These are phyloP conservation scores for Boechera stricta DNA, from an alignment of 345 rosid species.

Conservation along the genomic window DNA sequence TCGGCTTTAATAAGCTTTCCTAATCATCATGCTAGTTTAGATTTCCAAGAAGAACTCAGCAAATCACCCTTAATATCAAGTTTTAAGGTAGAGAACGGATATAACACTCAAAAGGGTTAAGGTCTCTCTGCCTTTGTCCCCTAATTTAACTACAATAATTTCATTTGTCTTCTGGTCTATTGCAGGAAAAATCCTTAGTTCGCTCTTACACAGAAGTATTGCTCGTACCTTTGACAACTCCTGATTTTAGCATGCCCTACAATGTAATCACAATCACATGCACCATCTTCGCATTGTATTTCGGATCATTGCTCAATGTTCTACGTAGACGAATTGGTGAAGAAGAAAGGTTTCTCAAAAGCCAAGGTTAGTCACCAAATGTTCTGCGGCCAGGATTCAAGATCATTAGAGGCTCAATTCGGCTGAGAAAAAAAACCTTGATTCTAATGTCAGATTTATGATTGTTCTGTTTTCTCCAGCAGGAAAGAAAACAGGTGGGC, in stretches of 20 bases:
- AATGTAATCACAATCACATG: constrained; percentile 96
- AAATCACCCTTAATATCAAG: constrained; percentile 61
- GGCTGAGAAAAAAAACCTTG: neutral
- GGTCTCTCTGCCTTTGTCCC: neutral
- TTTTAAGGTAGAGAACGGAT: constrained; percentile 57
- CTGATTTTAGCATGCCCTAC: constrained; percentile 99
- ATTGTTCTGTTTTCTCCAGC: constrained; percentile 50
- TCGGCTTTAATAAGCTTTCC: constrained; percentile 91
- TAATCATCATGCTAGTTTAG: constrained; percentile 54
- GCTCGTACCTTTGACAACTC: constrained; percentile 90
- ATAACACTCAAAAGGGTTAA: neutral
- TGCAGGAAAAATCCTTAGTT: constrained; percentile 71
- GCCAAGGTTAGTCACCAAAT: constrained; percentile 58
- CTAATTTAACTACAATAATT: neutral
- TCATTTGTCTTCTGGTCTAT: constrained; percentile 31
- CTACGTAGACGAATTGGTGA: constrained; percentile 71
- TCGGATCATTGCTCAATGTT: constrained; percentile 89
- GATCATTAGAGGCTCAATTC: neutral
- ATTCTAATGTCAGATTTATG: constrained; percentile 6
- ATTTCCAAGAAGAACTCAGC: constrained; percentile 49
- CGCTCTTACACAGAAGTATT: constrained; percentile 87
- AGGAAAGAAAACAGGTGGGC: constrained; percentile 50
- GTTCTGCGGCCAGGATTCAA: neutral
- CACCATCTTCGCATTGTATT: constrained; percentile 84
- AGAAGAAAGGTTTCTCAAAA: constrained; percentile 80